Conservation (phyloP, 495 filamentous ascomycete species). For the Xylaria sp. region DNA sequence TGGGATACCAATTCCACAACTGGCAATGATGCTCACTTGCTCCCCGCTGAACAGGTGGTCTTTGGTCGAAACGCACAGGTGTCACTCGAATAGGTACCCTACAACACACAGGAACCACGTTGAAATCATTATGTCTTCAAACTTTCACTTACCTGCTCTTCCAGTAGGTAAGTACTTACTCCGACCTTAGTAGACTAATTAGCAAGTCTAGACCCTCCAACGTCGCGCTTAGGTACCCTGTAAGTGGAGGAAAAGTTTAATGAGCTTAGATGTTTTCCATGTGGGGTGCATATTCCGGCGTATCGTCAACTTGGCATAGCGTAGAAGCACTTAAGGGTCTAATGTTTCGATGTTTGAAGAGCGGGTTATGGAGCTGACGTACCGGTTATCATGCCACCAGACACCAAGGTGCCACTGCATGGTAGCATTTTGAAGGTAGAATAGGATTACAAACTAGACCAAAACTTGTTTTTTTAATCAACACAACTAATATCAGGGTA, state of each 20-base stretch:
- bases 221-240: background rate
- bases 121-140: background rate
- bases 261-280: background rate
- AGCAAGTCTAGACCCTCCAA: background rate
- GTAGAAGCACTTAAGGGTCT: background rate
- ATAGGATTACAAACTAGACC: slow-evolving; percentile 5
- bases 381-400: background rate
- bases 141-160: background rate
- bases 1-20: slow-evolving; percentile 14
- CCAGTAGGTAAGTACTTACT: too few relatives aligned
- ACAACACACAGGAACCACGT: background rate
- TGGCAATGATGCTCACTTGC: slow-evolving; percentile 16
- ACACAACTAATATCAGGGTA: background rate
- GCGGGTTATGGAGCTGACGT: slow-evolving; percentile 3
- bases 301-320: background rate
- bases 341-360: slow-evolving; percentile 3
- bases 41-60: background rate
- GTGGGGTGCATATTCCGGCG: background rate
- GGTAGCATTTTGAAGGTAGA: slow-evolving; percentile 15
- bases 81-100: slow-evolving; percentile 7
- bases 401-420: slow-evolving; percentile 13
- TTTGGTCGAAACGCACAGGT: background rate
- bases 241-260: background rate
- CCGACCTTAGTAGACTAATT: background rate
- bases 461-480: slow-evolving; percentile 19